phyloP scores from a whole-genome alignment of 225 moss, liverwort and hornwort species.

The Marchantia paleacea region DNA sequence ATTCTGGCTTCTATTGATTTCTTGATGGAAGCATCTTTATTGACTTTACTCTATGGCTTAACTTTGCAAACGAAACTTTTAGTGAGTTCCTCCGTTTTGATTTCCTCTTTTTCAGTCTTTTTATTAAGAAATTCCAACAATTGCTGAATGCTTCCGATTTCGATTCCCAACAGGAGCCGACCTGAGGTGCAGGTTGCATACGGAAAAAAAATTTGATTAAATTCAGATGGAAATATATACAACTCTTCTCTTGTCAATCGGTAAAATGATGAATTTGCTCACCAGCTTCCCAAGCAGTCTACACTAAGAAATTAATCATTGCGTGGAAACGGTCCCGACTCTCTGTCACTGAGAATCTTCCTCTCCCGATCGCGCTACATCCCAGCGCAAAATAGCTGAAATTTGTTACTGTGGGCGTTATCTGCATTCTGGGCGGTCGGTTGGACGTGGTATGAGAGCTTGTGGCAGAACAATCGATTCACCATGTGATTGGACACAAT shows the following conservation, averaged over 20 bases:
- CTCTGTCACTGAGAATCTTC: not conserved
- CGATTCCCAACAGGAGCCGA: too few species aligned
- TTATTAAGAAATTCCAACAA: too few species aligned
- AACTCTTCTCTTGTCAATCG: not conserved
- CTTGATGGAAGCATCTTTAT: too few species aligned
- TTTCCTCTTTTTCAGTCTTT: too few species aligned
- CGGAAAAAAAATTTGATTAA: not conserved
- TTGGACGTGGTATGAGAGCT: not conserved
- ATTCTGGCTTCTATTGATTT: too few species aligned
- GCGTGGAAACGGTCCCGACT: not conserved
- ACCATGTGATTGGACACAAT: not conserved
- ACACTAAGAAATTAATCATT: not conserved
- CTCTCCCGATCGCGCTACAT: not conserved
- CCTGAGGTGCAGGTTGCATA: too few species aligned
- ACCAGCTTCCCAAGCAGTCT: not conserved
- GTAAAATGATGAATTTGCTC: not conserved
- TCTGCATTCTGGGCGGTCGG: not conserved
- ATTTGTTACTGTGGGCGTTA: too few species aligned
- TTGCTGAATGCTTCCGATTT: too few species aligned
- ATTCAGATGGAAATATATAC: not conserved
- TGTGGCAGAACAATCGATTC: not conserved
- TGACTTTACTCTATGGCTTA: too few species aligned
- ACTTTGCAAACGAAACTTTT: too few species aligned
- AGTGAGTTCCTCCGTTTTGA: too few species aligned
- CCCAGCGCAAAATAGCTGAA: not conserved